Evolutionary conservation across 164 flowering plant genomes (phyloP), one percentile per base, ranked within the genome.

Genomic region (grape (Vitis vinifera)): DNA sequence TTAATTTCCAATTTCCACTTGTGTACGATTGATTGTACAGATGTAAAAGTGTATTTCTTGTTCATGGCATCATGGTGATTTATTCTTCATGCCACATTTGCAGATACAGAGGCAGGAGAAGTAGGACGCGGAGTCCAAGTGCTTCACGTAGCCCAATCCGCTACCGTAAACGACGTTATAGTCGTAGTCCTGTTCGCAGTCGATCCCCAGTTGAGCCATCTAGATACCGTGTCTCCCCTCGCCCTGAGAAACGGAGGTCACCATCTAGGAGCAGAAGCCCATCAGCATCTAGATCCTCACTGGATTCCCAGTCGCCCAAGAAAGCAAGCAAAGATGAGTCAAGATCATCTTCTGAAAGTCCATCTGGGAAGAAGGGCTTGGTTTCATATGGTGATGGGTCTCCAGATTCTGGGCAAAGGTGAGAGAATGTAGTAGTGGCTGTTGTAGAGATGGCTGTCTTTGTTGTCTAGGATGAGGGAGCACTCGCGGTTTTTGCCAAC

Each of bases 71-170:
- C 27, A 23, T 23, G 27, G 27, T 23, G 27, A 23, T 23, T 23
- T 23, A 23, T 23, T 23, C 27, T 23, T 55, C 14, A 8, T 8
- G 14, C 48, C 19, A 14, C 57, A 52, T 19, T 19, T 76, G 59
- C 87, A 92, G 97, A 71, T 95, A 87, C 80, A 86, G 98, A 68
- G 68, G 87, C 74, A 87, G 99, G 65, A 85, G 98, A 82, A 93
- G 98, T 77, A 77, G 92, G 76, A 80, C 87, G 17, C 76, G 85
- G 10, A 92, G 93, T 61, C 88, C 84, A 2, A 87, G 91, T 75
- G 75, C 73, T 5, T 93, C 98, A 23, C 89, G 85, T 37, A 92
- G 99, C 62, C 99, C 99, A 37, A 37, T 37, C 9, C 85, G 85
- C 6, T 86, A 88, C 71, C 86, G 93, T 10, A 57, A 79, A 63